Evolutionary conservation across 805 yeast genomes (phyloP).

Genomic region (Starmerella davenportii): DNA sequence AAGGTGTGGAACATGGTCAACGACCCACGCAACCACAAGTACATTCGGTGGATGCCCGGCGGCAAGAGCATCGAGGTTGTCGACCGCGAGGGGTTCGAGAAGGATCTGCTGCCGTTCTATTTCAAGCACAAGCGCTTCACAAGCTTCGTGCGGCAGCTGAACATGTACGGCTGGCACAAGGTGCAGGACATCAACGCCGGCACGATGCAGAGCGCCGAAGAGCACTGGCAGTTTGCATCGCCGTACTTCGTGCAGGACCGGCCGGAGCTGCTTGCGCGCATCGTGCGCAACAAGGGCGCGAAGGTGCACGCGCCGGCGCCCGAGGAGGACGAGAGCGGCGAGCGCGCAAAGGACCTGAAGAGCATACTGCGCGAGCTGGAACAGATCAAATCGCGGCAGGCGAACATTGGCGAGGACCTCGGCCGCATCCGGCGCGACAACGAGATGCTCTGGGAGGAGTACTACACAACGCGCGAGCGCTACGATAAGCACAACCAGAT

Average conservation of each 20-base stretch:
- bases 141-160: conserved; percentile 84
- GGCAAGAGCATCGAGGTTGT: conserved; percentile 74
- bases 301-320: conserved; percentile 12
- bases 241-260: conserved; percentile 59
- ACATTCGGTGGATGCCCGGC: conserved; percentile 69
- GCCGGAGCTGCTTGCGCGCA: conserved; percentile 71
- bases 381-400: conserved; percentile 56
- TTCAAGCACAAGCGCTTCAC: conserved; percentile 94
- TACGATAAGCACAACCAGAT: conserved; percentile 76
- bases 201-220: conserved; percentile 39
- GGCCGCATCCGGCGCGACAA: conserved; percentile 72
- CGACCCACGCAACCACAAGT: conserved; percentile 48
- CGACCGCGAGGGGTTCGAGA: conserved; percentile 71
- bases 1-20: conserved; percentile 94
- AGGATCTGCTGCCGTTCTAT: conserved; percentile 67
- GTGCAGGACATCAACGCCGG: conserved; percentile 79
- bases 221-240: conserved; percentile 75
- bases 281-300: conserved; percentile 51
- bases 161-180: conserved; percentile 99
- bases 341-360: conserved; percentile 27
- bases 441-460: conserved; percentile 81
- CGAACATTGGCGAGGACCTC: conserved; percentile 67
- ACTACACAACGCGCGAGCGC: conserved; percentile 63
- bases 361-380: conserved; percentile 55
- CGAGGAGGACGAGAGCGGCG: neutral